Percentiles rank a stretch among this genome's conserved stretches.
Conservation (phyloP, 139 green algal genomes). For the Chlorella ohadii region DNA sequence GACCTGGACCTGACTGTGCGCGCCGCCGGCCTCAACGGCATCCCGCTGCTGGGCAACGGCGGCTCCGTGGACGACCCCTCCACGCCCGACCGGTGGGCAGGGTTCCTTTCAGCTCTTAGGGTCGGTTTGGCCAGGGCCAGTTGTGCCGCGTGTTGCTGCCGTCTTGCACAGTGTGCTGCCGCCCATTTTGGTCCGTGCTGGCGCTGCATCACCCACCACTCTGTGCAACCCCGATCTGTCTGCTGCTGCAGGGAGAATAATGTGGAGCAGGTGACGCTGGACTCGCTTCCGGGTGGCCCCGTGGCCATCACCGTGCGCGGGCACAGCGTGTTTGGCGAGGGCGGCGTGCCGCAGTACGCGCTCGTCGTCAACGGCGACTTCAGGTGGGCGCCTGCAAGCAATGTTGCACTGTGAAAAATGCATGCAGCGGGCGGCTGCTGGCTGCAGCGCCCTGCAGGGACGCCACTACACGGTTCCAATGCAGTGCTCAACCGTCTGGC, state of each 20-base stretch:
- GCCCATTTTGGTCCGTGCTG: too few relatives aligned
- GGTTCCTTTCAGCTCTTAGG: too few relatives aligned
- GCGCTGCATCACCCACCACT: too few relatives aligned
- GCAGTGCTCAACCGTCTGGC: too few relatives aligned
- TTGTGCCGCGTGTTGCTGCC: too few relatives aligned
- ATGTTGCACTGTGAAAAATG: background rate
- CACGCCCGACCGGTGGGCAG: constrained; percentile 59
- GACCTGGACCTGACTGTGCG: constrained; percentile 85
- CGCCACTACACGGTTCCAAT: too few relatives aligned
- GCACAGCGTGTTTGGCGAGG: constrained; percentile 4
- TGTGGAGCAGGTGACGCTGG: constrained; percentile 72
- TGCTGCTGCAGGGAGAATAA: constrained; percentile 80
- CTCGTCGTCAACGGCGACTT: constrained; percentile 74
- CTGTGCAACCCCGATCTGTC: too few relatives aligned
- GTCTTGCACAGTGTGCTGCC: too few relatives aligned
- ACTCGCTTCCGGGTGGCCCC: constrained; percentile 60
- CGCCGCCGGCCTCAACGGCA: constrained; percentile 65
- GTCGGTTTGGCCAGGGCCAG: too few relatives aligned
- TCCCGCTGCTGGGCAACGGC: constrained; percentile 72
- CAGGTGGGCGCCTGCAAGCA: constrained; percentile 28
- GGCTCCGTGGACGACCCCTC: constrained; percentile 20
- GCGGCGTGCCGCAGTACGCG: constrained; percentile 72
- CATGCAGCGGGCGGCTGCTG: background rate
- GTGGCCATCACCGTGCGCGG: constrained; percentile 69
- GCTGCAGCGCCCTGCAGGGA: too few relatives aligned